A percentile compares a stretch with the other conserved stretches of the same genome.
phyloP scores from a whole-genome alignment of 1,284 basidiomycete genomes.

The Apiotrichum laibachii region DNA sequence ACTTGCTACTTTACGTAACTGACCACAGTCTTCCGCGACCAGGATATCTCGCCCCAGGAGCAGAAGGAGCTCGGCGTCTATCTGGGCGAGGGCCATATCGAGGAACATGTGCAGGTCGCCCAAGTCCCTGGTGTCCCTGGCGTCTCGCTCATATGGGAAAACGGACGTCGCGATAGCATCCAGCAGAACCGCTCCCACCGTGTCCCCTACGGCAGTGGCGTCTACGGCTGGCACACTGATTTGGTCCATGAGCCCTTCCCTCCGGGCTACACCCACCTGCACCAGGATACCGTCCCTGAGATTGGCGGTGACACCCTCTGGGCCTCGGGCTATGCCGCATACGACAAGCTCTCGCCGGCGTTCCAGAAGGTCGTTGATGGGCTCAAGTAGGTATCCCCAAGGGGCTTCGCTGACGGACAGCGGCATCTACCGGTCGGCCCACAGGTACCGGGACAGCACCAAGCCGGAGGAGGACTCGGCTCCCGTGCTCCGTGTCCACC shows the following conservation, averaged over 20 bases:
- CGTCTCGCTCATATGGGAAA: conserved; percentile 24
- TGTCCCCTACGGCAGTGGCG: conserved; percentile 27
- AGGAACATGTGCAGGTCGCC: conserved; percentile 67
- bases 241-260: conserved; percentile 70
- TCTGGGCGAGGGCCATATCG: conserved; percentile 34
- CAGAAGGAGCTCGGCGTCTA: conserved; percentile 33
- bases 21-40: conserved; percentile 29
- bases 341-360: conserved; percentile 32
- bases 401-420: background rate
- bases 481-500: conserved; percentile 54
- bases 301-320: conserved; percentile 37
- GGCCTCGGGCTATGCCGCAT: conserved; percentile 55
- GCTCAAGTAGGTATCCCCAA: conserved; percentile 10
- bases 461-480: conserved; percentile 56
- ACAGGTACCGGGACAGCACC: conserved; percentile 29
- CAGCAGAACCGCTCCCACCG: conserved; percentile 6
- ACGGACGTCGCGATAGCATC: conserved; percentile 12
- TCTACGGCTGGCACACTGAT: conserved; percentile 65
- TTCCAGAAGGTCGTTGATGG: conserved; percentile 32
- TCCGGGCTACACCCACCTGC: conserved; percentile 61
- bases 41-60: conserved; percentile 34
- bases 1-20: background rate
- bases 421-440: conserved; percentile 35
- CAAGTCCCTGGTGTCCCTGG: conserved; percentile 25
- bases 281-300: conserved; percentile 51